Evolutionary conservation across 805 yeast species (phyloP), one percentile per base, ranked within the genome.

Genomic region (Grigorovia transvaalensis): DNA sequence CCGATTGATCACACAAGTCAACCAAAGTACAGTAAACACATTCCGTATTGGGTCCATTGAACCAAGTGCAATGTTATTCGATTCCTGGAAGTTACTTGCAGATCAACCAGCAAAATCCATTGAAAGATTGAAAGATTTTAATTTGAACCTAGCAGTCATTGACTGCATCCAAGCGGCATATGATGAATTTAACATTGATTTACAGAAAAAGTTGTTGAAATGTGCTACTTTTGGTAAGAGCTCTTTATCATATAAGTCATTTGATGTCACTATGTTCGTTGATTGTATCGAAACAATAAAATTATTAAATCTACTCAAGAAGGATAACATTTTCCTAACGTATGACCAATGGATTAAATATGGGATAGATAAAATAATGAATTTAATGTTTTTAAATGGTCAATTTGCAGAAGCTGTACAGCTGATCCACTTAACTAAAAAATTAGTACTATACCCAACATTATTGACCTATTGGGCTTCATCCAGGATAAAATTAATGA

Each of bases 171-270:
- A 75, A 1, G 95, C 95, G 0, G 84, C 96, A 0, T 66, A 80
- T 3, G 83, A 81, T 51, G 98, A 91, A 59, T 81, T 88, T 59
- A 88, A 82, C 54, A 77, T 85, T 0, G 71, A 74, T 50, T 78
- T 90, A 84, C 99, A 93, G 60, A 89, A 88, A 64, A 79, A 78
- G 49, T 69, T 91, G 9, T 67, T 93, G 42, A 76, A 80, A 50
- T 96, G 96, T 1, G 96, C 90, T 0, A 73, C 86, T 0, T 87
- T 90, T 68, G 99, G 97, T 0, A 93, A 91, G 44, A 58, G 64
- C 59, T 75, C 86, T 0, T 73, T 78, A 12, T 61, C 76, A 44
- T 62, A 76, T 45, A 79, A 76, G 9, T 61, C 73, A 2, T 79
- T 75, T 58, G 82, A 82, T 60, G 73, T 89, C 2, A 78, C 78